These are phyloP conservation scores for Curvularia verruculosa DNA, from an alignment of 2,329 filamentous ascomycete genomes.

Conservation along the genomic window DNA sequence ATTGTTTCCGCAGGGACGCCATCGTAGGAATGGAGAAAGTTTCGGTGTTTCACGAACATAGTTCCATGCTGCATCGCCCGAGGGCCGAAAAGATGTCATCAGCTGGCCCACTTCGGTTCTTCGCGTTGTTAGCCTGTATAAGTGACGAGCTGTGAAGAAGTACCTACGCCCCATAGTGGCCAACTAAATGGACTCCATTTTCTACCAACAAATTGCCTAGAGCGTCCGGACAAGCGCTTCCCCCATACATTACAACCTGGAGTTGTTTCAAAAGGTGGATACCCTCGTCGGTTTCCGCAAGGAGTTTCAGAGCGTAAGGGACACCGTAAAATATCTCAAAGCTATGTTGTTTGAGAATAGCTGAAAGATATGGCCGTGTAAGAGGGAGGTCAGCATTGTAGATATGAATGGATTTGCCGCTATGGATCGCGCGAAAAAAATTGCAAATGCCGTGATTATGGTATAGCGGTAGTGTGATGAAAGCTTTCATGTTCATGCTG, in stretches of 20 bases:
- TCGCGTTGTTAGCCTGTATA: constrained; percentile 2
- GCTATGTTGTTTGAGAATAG: constrained; percentile 28
- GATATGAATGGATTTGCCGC: constrained; percentile 32
- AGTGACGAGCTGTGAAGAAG: no score
- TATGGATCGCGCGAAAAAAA: constrained; percentile 34
- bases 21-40: constrained; percentile 52
- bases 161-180: constrained; percentile 61
- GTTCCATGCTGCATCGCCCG: constrained; percentile 65
- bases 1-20: constrained; percentile 45
- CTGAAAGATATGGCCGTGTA: constrained; percentile 25
- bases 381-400: constrained; percentile 36
- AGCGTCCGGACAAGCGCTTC: constrained; percentile 64
- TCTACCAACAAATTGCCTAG: constrained; percentile 61
- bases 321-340: constrained; percentile 67
- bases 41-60: constrained; percentile 57
- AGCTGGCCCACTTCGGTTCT: constrained; percentile 67
- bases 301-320: constrained; percentile 68
- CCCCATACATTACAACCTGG: constrained; percentile 64
- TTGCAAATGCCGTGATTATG: constrained; percentile 39
- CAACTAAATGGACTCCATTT: constrained; percentile 61
- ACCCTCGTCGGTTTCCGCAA: constrained; percentile 64
- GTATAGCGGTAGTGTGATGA: constrained; percentile 33
- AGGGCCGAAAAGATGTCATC: constrained; percentile 65
- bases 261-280: constrained; percentile 56
- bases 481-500: constrained; percentile 30